Percentiles rank a stretch among this genome's conserved stretches.
Evolutionary conservation across 2,329 filamentous ascomycete species (phyloP).

Genomic region (Pseudogymnoascus sp.): DNA sequence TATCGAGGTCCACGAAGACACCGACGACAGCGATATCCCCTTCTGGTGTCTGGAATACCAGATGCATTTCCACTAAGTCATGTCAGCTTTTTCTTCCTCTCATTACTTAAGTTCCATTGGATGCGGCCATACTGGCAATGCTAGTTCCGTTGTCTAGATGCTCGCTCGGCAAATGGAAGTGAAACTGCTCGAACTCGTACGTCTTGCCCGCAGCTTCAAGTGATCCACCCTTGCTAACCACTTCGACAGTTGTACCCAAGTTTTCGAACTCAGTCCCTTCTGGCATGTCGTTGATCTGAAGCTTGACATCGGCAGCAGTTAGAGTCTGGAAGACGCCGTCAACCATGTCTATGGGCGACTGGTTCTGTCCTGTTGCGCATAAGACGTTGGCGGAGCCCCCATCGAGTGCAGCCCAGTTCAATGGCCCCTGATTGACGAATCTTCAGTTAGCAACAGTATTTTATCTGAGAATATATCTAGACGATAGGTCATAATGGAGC

Average conservation of each 20-base stretch:
- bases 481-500: background rate
- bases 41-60: slow-evolving; percentile 45
- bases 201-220: slow-evolving; percentile 8
- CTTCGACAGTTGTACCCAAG: slow-evolving; percentile 9
- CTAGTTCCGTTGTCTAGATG: slow-evolving; percentile 41
- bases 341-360: slow-evolving; percentile 7
- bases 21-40: slow-evolving; percentile 37
- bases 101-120: background rate
- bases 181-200: slow-evolving; percentile 38
- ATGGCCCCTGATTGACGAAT: background rate
- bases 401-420: slow-evolving; percentile 3
- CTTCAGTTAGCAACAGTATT: background rate
- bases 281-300: slow-evolving; percentile 1
- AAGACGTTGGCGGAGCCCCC: background rate
- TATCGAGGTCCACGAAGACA: slow-evolving; percentile 35
- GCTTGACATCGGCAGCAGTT: background rate
- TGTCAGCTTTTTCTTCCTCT: slow-evolving; percentile 6
- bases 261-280: slow-evolving; percentile 9
- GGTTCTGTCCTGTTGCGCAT: background rate
- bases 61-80: slow-evolving; percentile 44
- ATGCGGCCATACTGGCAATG: slow-evolving; percentile 33
- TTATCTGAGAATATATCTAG: background rate
- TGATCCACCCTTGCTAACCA: slow-evolving; percentile 8
- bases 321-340: background rate
- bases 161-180: slow-evolving; percentile 54